Percentiles rank a stretch among this genome's conserved stretches.
These are phyloP conservation scores for Telfairia occidentalis DNA, from an alignment of 331 rosid genomes.

Conservation along the genomic window DNA sequence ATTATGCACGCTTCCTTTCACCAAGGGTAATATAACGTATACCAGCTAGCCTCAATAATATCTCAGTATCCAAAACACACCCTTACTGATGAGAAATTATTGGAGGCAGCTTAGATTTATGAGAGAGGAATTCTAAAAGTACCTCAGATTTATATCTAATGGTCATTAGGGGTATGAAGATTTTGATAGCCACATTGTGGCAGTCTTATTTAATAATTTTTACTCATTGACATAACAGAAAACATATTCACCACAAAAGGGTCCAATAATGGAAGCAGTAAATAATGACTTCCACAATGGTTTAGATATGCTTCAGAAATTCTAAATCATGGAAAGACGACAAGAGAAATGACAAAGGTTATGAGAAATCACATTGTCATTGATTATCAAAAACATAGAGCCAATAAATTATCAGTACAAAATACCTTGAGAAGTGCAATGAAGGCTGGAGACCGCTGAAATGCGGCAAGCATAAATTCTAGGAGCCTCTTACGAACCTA, in stretches of 20 bases:
- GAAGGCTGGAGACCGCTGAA: slow-evolving; percentile 72
- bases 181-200: too few relatives aligned
- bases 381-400: neutral
- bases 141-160: too few relatives aligned
- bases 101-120: too few relatives aligned
- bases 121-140: too few relatives aligned
- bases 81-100: too few relatives aligned
- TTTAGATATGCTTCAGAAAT: neutral
- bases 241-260: neutral
- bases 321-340: neutral
- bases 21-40: neutral
- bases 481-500: slow-evolving; percentile 78
- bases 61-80: neutral
- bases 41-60: neutral
- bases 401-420: slow-evolving; percentile 8
- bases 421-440: slow-evolving; percentile 82
- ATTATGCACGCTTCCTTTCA: neutral
- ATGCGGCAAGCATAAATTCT: slow-evolving; percentile 81
- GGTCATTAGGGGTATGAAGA: too few relatives aligned
- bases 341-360: neutral
- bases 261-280: neutral
- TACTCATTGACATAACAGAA: too few relatives aligned
- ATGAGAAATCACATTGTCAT: neutral
- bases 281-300: neutral
- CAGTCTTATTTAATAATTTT: too few relatives aligned